Evolutionary conservation across 768 basidiomycete genomes (phyloP).

Genomic region (Boletellus ananiceps): DNA sequence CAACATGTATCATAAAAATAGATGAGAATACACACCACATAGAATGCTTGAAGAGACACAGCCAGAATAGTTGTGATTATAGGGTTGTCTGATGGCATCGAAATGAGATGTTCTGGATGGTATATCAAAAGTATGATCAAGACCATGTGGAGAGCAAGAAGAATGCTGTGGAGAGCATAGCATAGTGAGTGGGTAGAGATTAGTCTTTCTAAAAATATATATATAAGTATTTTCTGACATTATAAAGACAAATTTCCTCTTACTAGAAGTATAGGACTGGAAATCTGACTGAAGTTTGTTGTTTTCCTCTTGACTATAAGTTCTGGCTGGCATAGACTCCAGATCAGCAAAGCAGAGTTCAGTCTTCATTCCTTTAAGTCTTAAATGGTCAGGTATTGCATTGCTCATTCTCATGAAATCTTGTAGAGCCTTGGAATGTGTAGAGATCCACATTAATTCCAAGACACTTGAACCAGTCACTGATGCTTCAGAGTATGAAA

Average conservation of each 20-base stretch:
- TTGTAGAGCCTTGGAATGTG: no score
- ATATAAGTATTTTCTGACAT: no score
- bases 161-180: neutral
- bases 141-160: neutral
- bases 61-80: neutral
- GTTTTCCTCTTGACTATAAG: neutral
- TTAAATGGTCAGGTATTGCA: neutral
- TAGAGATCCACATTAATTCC: no score
- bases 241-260: neutral
- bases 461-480: no score
- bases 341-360: neutral
- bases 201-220: neutral
- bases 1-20: neutral
- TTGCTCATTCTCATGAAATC: neutral
- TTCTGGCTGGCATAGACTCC: neutral
- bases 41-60: neutral
- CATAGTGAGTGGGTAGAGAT: neutral
- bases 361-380: neutral
- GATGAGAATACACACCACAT: neutral
- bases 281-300: neutral
- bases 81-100: neutral
- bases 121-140: neutral
- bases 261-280: neutral
- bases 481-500: no score
- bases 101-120: neutral